Conservation (phyloP, 1,139 yeast species). For the Meyerozyma elateridarum region DNA sequence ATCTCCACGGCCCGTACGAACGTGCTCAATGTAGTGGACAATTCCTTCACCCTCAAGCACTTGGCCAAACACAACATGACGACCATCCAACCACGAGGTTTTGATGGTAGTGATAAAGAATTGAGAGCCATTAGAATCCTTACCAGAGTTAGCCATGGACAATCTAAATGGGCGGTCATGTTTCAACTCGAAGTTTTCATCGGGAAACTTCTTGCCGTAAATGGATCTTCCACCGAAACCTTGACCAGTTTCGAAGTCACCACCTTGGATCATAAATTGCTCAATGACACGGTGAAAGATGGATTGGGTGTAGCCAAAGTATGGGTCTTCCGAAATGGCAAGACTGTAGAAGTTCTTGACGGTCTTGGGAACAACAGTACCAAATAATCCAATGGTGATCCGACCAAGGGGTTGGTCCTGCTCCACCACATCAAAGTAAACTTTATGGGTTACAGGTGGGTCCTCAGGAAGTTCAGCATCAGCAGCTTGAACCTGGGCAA, state of each 20-base stretch:
- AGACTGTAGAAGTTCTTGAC: slow-evolving; percentile 56
- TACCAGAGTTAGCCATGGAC: slow-evolving; percentile 66
- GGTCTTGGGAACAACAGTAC: slow-evolving; percentile 59
- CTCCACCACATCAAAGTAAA: slow-evolving; percentile 80
- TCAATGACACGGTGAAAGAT: slow-evolving; percentile 57
- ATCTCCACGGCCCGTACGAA: slow-evolving; percentile 45
- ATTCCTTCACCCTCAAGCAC: slow-evolving; percentile 66
- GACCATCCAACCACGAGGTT: slow-evolving; percentile 62
- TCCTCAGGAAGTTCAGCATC: slow-evolving; percentile 32
- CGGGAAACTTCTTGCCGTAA: slow-evolving; percentile 53
- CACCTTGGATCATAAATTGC: slow-evolving; percentile 59
- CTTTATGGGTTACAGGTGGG: slow-evolving; percentile 67
- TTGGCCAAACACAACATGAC: slow-evolving; percentile 80
- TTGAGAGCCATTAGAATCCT: slow-evolving; percentile 59
- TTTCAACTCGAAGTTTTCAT: slow-evolving; percentile 52
- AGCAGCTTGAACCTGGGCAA: slow-evolving; percentile 19
- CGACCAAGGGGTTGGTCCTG: slow-evolving; percentile 72
- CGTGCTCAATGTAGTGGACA: slow-evolving; percentile 50
- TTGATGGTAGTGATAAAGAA: slow-evolving; percentile 61
- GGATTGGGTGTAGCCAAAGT: slow-evolving; percentile 35
- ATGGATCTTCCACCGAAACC: slow-evolving; percentile 61
- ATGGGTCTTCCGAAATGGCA: slow-evolving; percentile 57
- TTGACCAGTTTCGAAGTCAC: slow-evolving; percentile 55
- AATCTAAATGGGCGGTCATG: slow-evolving; percentile 56
- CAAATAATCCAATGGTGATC: slow-evolving; percentile 65